phyloP scores from a whole-genome alignment of 257 asterid genomes.

The Striga asiatica region DNA sequence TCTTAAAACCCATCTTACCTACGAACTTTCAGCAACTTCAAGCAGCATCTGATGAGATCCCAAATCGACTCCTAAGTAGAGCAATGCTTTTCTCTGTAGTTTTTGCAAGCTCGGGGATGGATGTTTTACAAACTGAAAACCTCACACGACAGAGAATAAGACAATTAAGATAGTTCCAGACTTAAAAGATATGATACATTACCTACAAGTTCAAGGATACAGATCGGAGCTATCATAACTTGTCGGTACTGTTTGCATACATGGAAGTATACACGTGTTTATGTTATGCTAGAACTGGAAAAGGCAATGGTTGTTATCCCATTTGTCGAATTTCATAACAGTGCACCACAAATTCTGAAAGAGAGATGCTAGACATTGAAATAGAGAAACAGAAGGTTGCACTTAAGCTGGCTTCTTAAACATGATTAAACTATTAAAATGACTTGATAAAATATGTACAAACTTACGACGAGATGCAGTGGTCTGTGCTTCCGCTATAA shows the following conservation, averaged over 20 bases:
- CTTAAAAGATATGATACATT: background rate
- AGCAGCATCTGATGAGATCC: conserved; percentile 41
- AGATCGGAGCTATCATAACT: too few relatives aligned
- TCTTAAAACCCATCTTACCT: conserved; percentile 17
- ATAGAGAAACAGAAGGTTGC: background rate
- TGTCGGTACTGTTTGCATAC: background rate
- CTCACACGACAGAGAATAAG: background rate
- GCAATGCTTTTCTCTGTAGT: conserved; percentile 54
- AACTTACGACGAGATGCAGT: conserved; percentile 70
- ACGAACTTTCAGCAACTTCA: conserved; percentile 20
- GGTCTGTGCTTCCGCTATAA: conserved; percentile 58
- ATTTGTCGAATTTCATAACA: background rate
- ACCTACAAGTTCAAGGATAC: too few relatives aligned
- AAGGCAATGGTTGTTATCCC: background rate
- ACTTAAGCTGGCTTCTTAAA: background rate
- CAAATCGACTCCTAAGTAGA: conserved; percentile 60
- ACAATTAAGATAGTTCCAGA: background rate
- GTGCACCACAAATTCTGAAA: background rate
- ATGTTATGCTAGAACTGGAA: background rate
- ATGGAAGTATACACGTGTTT: background rate
- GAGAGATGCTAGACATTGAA: background rate
- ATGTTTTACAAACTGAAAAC: conserved; percentile 51
- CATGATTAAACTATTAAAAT: background rate
- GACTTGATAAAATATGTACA: background rate
- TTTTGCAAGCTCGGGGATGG: conserved; percentile 61